Base-by-base conservation (phyloP, 179 eudicot genomes). In the Beta corolliflora region DNA sequence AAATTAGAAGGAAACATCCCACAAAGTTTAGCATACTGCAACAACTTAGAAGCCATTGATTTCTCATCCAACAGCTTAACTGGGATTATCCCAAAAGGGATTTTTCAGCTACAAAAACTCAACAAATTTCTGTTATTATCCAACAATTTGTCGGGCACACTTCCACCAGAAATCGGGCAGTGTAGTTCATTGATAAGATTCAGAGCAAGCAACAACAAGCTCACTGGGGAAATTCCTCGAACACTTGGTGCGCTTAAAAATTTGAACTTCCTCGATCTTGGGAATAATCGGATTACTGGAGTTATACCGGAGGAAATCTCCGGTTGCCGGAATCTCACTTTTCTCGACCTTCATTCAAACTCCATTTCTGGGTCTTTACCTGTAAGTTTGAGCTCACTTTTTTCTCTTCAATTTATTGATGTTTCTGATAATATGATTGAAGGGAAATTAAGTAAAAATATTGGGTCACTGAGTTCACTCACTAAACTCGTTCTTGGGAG, bases 271-370 rank as follows among this genome's bases (percentile, higher is more conserved):
- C 85, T 95, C 8, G 99, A 95, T 84, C 89, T 95, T 54, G 99
- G 97, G 12, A 87, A 85, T 10, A 95, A 95, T 55, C 84, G 90
- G 72, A 52, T 95, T 8, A 84, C 89, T 14, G 99, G 98, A n/a
- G 69, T 84, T 4, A 84, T 95, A 18, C 97, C 99, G 4, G 61
- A 66, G 74, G 91, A 94, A 81, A 88, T 95, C 29, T 85, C 98
- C 14, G 87, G 92, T 0, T 95, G 98, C 84, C 84, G 83, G 85
- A 94, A 95, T 83, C 88, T 94, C 13, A 92, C 95, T 1, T 95
- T 94, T 53, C 85, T 95, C 9, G 99, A 95, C 54, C 86, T 95
- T 64, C 99, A 95, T 83, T 88, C 93, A 3, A 95, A 95, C 79
- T 89, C 97, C 5, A 83, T 95, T 29, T 78, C 89, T 13, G 99